Base-by-base conservation (phyloP, 1,284 basidiomycete genomes). In the Entoloma clypeatum region DNA sequence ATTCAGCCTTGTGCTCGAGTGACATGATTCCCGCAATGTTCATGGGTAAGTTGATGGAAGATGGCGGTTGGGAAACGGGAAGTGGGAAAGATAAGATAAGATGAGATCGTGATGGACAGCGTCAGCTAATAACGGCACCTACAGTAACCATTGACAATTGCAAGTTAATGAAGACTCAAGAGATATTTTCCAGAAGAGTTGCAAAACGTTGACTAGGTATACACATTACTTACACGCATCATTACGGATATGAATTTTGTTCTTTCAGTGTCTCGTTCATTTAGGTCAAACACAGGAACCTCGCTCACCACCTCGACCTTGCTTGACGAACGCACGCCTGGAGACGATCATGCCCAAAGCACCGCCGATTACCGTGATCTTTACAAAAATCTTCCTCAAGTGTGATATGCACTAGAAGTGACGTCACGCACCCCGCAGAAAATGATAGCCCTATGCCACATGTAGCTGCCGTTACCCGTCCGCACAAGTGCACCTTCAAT, bases 1-100 rank as follows among this genome's bases (percentile, higher is more conserved):
- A 94, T 4, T 64, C 68, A 10, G 82, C 77, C 41, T 71, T 77
- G 44, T 72, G 57, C 19, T 64, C 49, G 7, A 62, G 52, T 5
- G 68, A 49, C 3, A 57, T 42, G 29, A 36, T 39, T 38, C 43
- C 51, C 22, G 54, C 43, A 45, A 64, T 47, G 49, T 64, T 66
- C 67, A 69, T 69, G 39, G 16, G n/a, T n/a, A n/a, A n/a, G n/a
- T 36, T 17, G 23, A 7, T 16, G 28, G 16, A 24, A 18, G 3
- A 7, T 5, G 8, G 27, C 28, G 29, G 7, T n/a, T n/a, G n/a
- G n/a, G n/a, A n/a, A n/a, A 13, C 19, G 11, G 8, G 27, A 23
- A 23, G 14, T 5, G 23, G 17, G 5, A 27, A 14, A n/a, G 32
- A 25, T 40, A 40, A 40, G 38, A 28, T 31, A 39, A 39, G 37